phyloP scores from a whole-genome alignment of 2,329 filamentous ascomycete genomes.

The Fusarium nurragi region DNA sequence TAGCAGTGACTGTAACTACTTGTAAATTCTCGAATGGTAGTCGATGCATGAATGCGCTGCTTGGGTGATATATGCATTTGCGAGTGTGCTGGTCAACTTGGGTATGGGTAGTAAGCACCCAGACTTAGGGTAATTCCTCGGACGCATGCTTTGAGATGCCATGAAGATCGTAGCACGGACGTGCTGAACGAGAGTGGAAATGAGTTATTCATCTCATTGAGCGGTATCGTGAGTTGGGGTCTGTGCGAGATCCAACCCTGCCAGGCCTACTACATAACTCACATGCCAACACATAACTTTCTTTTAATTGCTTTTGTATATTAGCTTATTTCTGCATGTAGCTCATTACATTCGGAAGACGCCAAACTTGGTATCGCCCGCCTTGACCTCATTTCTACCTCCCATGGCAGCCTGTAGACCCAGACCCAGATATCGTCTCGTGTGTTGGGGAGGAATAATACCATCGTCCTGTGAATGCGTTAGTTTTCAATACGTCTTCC shows the following conservation, averaged over 20 bases:
- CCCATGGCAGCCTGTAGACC: conserved; percentile 77
- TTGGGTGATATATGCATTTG: too few species aligned
- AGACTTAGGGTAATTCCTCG: too few species aligned
- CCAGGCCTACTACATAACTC: background rate
- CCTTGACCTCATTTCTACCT: conserved; percentile 69
- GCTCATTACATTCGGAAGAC: conserved; percentile 79
- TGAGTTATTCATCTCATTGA: background rate
- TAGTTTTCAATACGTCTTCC: background rate
- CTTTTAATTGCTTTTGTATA: background rate
- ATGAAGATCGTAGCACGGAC: background rate
- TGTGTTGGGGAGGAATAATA: conserved; percentile 81
- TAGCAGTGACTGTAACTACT: too few species aligned
- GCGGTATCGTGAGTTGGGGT: background rate
- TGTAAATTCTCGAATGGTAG: too few species aligned
- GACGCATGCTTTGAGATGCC: too few species aligned
- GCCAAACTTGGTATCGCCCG: conserved; percentile 75
- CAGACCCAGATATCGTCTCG: conserved; percentile 75
- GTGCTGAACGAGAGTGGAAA: background rate
- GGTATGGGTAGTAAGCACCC: too few species aligned
- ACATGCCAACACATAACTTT: background rate
- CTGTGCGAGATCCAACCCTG: background rate
- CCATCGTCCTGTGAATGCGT: conserved; percentile 72
- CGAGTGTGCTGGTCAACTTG: too few species aligned
- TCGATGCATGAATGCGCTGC: too few species aligned
- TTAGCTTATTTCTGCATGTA: conserved; percentile 5